Evolutionary conservation across 495 filamentous ascomycete genomes (phyloP), one percentile per base, ranked within the genome.

Genomic region (Niebla homalea): DNA sequence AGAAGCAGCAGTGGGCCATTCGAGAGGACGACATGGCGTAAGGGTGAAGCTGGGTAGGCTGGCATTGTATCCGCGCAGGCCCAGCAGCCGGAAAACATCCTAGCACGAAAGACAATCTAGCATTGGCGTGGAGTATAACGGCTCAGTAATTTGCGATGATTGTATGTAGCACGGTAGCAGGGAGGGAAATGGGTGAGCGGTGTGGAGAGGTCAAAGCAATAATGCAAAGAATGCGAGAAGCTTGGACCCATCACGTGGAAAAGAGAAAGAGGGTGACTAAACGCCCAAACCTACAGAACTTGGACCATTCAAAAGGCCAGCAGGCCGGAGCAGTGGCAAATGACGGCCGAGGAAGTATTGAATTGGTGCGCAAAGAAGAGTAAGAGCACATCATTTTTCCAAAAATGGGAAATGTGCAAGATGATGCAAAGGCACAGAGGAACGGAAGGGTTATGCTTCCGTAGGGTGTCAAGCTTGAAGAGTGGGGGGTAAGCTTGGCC

Each of bases 141-240:
- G 25, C 45, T 32, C 51, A 56, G 52, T 50, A 39, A 49, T 43
- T 56, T 51, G 58, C 50, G 58, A 52, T 40, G 46, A 51, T 44
- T 49, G 49, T 50, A 23, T 48, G 44, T n/a, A 44, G 46, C 46
- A 32, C 44, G 16, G 14, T 16, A 41, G 38, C 45, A 39, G 37
- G 21, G 36, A 37, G 45, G 35, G 57, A 48, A 41, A 48, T 37
- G 45, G 32, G 46, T 41, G 46, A 44, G 43, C 43, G 48, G 44
- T 56, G 36, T 26, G 22, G 40, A 47, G 55, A 49, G 58, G 58
- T 60, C 58, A 55, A 58, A 60, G 58, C 58, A 53, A 45, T 32
- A 53, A 45, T 32, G 7, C 48, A 26, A 58, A 50, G 49, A 25
- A 52, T 20, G 25, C 20, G 36, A 37, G 25, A 55, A 59, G 54